These are phyloP conservation scores for Colletotrichum sp. DNA, from an alignment of 2,329 filamentous ascomycete genomes.

Conservation along the genomic window DNA sequence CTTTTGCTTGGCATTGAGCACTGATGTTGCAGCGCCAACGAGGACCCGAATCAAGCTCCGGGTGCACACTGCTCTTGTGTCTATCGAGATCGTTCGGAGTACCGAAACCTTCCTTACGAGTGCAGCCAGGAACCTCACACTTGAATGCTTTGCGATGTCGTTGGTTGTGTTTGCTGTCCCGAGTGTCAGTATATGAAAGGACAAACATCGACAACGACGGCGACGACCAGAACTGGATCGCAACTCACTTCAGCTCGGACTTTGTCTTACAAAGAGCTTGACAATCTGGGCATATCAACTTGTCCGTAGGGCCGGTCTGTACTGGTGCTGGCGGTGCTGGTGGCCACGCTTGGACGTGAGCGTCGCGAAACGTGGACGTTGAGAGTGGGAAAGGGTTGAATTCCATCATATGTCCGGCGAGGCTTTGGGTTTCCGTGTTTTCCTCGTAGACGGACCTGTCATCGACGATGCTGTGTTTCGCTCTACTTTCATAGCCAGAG, in stretches of 20 bases:
- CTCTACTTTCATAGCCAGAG: conserved; percentile 52
- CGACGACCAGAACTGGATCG: not conserved
- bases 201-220: not conserved
- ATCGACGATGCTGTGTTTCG: conserved; percentile 46
- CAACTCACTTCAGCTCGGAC: conserved; percentile 60
- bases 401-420: conserved; percentile 39
- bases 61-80: conserved; percentile 77
- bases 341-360: not conserved
- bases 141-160: conserved; percentile 72
- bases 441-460: conserved; percentile 51
- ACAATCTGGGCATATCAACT: conserved; percentile 45
- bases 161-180: conserved; percentile 72
- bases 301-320: conserved; percentile 17
- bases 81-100: conserved; percentile 83
- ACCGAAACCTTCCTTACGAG: conserved; percentile 70
- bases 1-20: conserved; percentile 57
- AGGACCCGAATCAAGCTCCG: conserved; percentile 48
- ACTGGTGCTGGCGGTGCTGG: not conserved
- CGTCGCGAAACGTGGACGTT: not conserved
- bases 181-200: conserved; percentile 24
- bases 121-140: conserved; percentile 65
- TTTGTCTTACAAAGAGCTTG: conserved; percentile 49
- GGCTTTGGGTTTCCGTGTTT: conserved; percentile 41
- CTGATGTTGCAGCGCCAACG: conserved; percentile 65
- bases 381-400: conserved; percentile 21